A percentile compares a stretch with the other conserved stretches of the same genome.
phyloP scores from a whole-genome alignment of 768 basidiomycete species.

The Rhizopogon vulgaris region DNA sequence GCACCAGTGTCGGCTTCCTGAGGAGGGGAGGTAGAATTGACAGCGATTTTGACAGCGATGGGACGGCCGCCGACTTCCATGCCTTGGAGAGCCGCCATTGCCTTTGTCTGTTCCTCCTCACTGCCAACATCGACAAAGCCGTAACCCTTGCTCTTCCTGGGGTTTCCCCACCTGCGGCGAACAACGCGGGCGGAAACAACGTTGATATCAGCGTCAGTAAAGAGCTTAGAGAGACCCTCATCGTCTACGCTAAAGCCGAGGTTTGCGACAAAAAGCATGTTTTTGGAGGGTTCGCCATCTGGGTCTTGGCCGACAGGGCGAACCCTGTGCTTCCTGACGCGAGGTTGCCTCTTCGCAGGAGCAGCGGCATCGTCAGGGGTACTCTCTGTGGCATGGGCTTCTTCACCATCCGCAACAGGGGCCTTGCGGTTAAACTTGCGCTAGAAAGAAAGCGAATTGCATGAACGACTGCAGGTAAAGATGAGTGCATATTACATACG shows the following conservation, averaged over 20 bases:
- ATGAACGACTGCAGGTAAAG: slow-evolving; percentile 2
- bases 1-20: slow-evolving; percentile 40
- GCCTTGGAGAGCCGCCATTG: slow-evolving; percentile 79
- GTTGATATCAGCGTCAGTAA: slow-evolving; percentile 79
- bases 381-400: slow-evolving; percentile 30
- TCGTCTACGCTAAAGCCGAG: slow-evolving; percentile 94
- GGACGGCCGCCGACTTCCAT: slow-evolving; percentile 81
- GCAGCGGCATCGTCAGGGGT: slow-evolving; percentile 31
- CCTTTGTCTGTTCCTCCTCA: slow-evolving; percentile 88
- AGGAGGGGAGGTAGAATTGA: slow-evolving; percentile 69
- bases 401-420: slow-evolving; percentile 28
- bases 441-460: slow-evolving; percentile 26
- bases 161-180: slow-evolving; percentile 74
- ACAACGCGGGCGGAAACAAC: slow-evolving; percentile 89
- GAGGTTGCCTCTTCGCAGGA: slow-evolving; percentile 39
- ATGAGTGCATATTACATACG: slow-evolving; percentile 29
- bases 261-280: slow-evolving; percentile 93
- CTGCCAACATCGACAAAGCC: slow-evolving; percentile 94
- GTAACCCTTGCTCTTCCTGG: slow-evolving; percentile 91
- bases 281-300: slow-evolving; percentile 82
- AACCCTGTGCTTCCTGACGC: slow-evolving; percentile 50
- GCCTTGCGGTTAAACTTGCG: slow-evolving; percentile 48
- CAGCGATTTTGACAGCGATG: slow-evolving; percentile 93
- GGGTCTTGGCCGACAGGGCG: slow-evolving; percentile 82
- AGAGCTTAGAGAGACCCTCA: slow-evolving; percentile 69